These are phyloP conservation scores for Quercus bicolor DNA, from an alignment of 306 rosid species.

Conservation along the genomic window DNA sequence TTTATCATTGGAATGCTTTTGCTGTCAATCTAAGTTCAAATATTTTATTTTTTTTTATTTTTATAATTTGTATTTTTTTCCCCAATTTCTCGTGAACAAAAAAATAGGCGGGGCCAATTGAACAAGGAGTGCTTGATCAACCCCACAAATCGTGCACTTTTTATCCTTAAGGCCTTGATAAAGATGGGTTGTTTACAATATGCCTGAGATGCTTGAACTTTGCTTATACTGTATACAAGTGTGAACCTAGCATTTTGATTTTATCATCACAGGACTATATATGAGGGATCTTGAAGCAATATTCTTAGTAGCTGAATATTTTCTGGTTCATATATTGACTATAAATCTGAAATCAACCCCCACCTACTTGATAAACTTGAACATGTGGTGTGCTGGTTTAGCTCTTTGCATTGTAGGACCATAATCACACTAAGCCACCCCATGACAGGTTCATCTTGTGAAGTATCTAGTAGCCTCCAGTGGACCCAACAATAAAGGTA, in stretches of 20 bases:
- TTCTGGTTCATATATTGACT: neutral
- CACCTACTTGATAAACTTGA: constrained; percentile 55
- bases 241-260: constrained; percentile 24
- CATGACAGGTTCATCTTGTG: constrained; percentile 32
- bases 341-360: constrained; percentile 38
- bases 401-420: constrained; percentile 74
- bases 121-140: too few relatives aligned
- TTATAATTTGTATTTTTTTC: too few relatives aligned
- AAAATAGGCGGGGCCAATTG: too few relatives aligned
- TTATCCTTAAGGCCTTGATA: too few relatives aligned
- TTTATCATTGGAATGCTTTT: too few relatives aligned
- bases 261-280: constrained; percentile 15
- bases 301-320: neutral
- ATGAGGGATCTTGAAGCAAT: neutral
- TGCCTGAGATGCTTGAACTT: neutral
- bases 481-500: constrained; percentile 42
- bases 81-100: too few relatives aligned
- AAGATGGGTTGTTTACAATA: too few relatives aligned
- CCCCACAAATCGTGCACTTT: too few relatives aligned
- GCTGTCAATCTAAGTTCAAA: too few relatives aligned
- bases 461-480: constrained; percentile 48
- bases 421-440: constrained; percentile 55
- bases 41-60: too few relatives aligned
- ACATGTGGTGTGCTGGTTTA: constrained; percentile 74
- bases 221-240: constrained; percentile 4